These are phyloP conservation scores for Ceratocystis diversiconidia DNA, from an alignment of 2,329 filamentous ascomycete species.

Conservation along the genomic window DNA sequence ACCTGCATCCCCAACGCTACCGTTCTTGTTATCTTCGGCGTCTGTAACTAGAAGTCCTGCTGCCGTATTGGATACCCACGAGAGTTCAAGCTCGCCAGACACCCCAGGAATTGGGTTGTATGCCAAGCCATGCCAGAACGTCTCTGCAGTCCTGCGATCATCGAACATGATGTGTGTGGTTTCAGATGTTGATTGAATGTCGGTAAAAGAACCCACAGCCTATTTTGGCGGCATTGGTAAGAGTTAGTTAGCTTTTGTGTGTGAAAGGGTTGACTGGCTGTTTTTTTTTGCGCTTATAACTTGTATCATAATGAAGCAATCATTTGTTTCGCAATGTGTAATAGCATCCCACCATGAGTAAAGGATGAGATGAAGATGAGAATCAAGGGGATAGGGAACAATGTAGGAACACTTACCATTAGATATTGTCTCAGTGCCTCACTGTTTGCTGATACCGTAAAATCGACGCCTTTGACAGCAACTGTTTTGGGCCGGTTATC, in stretches of 20 bases:
- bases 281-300: background rate
- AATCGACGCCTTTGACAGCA: conserved; percentile 48
- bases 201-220: conserved; percentile 49
- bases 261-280: background rate
- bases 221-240: conserved; percentile 22
- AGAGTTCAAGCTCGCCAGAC: conserved; percentile 46
- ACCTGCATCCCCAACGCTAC: conserved; percentile 15
- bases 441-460: conserved; percentile 47
- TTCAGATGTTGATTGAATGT: conserved; percentile 36
- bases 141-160: conserved; percentile 57
- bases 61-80: conserved; percentile 39
- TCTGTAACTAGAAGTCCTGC: conserved; percentile 21
- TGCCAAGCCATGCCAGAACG: conserved; percentile 45
- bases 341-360: background rate
- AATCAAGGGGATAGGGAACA: background rate
- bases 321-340: background rate
- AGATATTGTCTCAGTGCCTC: conserved; percentile 59
- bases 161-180: conserved; percentile 47
- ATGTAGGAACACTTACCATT: conserved; percentile 36
- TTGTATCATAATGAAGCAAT: conserved; percentile 22
- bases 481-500: conserved; percentile 64
- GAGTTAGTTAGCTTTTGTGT: background rate
- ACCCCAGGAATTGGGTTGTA: conserved; percentile 47
- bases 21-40: conserved; percentile 19
- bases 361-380: background rate